These are phyloP conservation scores for Hansenula lynferdii DNA, from an alignment of 1,139 yeast species.

Conservation along the genomic window DNA sequence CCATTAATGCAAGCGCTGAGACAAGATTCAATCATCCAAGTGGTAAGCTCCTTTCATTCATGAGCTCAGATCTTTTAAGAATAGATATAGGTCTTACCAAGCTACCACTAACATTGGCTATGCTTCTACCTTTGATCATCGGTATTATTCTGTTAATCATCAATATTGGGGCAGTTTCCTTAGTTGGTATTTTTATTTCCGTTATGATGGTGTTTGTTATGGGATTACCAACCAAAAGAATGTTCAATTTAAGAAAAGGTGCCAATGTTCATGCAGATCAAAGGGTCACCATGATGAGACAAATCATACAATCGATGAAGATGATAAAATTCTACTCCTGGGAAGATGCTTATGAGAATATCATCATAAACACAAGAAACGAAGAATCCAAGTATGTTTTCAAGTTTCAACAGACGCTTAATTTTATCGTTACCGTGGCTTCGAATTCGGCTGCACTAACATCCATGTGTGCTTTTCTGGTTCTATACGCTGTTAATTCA, in stretches of 20 bases:
- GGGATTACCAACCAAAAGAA: conserved; percentile 28
- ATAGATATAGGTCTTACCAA: conserved; percentile 67
- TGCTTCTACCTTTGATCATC: conserved; percentile 52
- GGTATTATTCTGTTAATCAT: conserved; percentile 56
- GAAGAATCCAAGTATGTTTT: conserved; percentile 40
- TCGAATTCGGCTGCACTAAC: conserved; percentile 57
- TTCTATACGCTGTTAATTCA: conserved; percentile 47
- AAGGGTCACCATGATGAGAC: conserved; percentile 46
- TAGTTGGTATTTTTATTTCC: conserved; percentile 57
- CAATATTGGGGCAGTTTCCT: conserved; percentile 65
- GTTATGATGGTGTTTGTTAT: conserved; percentile 26
- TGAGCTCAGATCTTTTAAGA: conserved; percentile 74
- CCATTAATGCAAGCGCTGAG: conserved; percentile 49
- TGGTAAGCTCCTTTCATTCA: conserved; percentile 62
- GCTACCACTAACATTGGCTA: conserved; percentile 53
- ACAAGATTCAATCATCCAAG: conserved; percentile 55
- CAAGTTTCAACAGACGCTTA: conserved; percentile 45
- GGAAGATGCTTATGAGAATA: conserved; percentile 51
- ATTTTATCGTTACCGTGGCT: conserved; percentile 51
- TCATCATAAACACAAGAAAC: conserved; percentile 36
- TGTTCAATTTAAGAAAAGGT: conserved; percentile 35
- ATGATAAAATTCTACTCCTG: conserved; percentile 53
- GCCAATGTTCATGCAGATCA: conserved; percentile 43
- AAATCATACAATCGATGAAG: conserved; percentile 44
- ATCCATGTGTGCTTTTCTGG: conserved; percentile 67